These are phyloP conservation scores for Fusarium citri DNA, from an alignment of 2,329 filamentous ascomycete genomes.

Conservation along the genomic window DNA sequence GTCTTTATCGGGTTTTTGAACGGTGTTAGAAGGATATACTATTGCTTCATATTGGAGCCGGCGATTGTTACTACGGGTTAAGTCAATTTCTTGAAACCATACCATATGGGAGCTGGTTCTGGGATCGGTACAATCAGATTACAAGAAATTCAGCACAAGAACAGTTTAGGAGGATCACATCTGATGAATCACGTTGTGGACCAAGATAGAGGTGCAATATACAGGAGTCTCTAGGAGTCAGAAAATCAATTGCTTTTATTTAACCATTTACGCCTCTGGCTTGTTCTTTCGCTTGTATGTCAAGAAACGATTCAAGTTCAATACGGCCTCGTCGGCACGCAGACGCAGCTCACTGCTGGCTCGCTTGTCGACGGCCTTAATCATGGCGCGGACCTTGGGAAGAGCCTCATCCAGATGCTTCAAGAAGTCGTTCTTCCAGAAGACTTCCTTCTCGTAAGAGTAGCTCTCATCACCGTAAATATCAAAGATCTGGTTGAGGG, in stretches of 20 bases:
- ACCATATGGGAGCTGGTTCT: slow-evolving; percentile 7
- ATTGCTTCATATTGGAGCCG: neutral
- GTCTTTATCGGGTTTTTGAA: slow-evolving; percentile 94
- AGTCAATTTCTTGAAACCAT: neutral
- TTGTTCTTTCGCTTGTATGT: slow-evolving; percentile 72
- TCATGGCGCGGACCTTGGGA: slow-evolving; percentile 66
- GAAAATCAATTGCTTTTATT: slow-evolving; percentile 24
- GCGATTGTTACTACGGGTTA: slow-evolving; percentile 10
- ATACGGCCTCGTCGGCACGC: slow-evolving; percentile 69
- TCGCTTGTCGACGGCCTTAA: slow-evolving; percentile 72
- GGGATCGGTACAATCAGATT: slow-evolving; percentile 2
- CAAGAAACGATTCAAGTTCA: slow-evolving; percentile 72
- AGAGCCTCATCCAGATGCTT: slow-evolving; percentile 66
- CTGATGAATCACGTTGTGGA: neutral
- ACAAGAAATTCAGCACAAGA: neutral
- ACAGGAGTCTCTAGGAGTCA: neutral
- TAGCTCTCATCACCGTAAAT: slow-evolving; percentile 72
- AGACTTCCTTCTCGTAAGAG: slow-evolving; percentile 70
- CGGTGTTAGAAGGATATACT: slow-evolving; percentile 71
- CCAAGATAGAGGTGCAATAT: neutral
- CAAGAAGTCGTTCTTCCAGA: slow-evolving; percentile 71
- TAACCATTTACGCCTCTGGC: slow-evolving; percentile 49
- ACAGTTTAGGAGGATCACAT: neutral
- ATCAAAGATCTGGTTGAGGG: slow-evolving; percentile 74
- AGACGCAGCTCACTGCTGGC: slow-evolving; percentile 66